Conservation (phyloP, 2,329 filamentous ascomycete genomes). For the Penicillium sp. region DNA sequence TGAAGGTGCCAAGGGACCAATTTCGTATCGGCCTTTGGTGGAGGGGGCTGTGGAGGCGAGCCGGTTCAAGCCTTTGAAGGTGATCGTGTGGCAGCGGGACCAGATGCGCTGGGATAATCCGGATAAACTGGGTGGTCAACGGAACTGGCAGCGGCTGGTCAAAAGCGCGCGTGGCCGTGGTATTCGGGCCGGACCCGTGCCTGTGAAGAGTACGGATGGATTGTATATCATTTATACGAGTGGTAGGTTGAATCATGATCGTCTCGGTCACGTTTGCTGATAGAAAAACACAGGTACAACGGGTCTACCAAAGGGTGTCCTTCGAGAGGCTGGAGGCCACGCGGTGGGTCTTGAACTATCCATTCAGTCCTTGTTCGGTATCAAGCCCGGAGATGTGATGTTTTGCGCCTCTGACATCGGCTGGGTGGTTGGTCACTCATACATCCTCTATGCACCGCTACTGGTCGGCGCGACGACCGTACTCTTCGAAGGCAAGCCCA, state of each 20-base stretch:
- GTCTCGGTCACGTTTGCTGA: background rate
- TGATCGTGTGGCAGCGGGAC: constrained; percentile 81
- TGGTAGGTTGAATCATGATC: constrained; percentile 34
- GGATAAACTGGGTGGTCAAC: constrained; percentile 64
- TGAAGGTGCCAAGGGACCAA: constrained; percentile 76
- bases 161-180: constrained; percentile 67
- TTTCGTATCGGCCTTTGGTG: constrained; percentile 74
- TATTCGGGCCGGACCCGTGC: constrained; percentile 69
- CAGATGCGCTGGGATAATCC: constrained; percentile 71
- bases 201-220: constrained; percentile 72
- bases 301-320: constrained; percentile 76
- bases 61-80: constrained; percentile 67
- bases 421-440: constrained; percentile 84
- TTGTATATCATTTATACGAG: constrained; percentile 92
- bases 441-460: constrained; percentile 85
- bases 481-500: constrained; percentile 89
- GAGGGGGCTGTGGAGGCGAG: constrained; percentile 68
- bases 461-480: constrained; percentile 82
- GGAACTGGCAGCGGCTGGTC: constrained; percentile 76
- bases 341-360: constrained; percentile 80
- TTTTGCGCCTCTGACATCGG: constrained; percentile 84
- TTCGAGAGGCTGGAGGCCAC: constrained; percentile 80
- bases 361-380: constrained; percentile 77
- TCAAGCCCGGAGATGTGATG: constrained; percentile 79
- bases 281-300: constrained; percentile 60